Conservation (phyloP, 192 early-diverging fungal genomes). For the Nowakowskiella sp. region DNA sequence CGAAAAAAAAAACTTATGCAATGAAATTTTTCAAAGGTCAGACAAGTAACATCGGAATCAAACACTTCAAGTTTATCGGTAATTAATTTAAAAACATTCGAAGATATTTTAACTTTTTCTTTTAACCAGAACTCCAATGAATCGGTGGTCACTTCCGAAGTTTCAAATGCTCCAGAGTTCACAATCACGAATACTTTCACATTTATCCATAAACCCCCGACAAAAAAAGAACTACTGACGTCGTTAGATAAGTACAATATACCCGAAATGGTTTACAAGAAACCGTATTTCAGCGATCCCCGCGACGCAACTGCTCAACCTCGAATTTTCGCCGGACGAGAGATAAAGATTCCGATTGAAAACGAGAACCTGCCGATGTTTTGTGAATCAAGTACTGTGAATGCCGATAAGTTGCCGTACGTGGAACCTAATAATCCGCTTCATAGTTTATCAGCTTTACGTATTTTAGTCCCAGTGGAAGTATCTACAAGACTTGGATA, state of each 20-base stretch:
- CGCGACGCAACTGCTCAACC: constrained; percentile 45
- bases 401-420: too few species aligned
- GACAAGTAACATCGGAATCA: not conserved
- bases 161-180: not conserved
- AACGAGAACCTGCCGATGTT: too few species aligned
- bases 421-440: too few species aligned
- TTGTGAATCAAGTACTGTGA: too few species aligned
- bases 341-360: constrained; percentile 39
- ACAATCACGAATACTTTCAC: constrained; percentile 7
- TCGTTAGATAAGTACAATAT: constrained; percentile 19
- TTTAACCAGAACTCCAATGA: not conserved
- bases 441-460: too few species aligned
- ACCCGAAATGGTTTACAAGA: constrained; percentile 39
- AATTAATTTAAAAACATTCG: not conserved
- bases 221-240: constrained; percentile 20
- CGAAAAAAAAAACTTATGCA: too few species aligned
- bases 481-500: constrained; percentile 23
- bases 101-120: not conserved
- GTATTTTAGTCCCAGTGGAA: too few species aligned
- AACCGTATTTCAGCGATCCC: constrained; percentile 53
- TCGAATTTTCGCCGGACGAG: constrained; percentile 51
- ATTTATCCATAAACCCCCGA: constrained; percentile 30
- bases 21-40: not conserved
- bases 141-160: not conserved
- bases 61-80: not conserved